Evolutionary conservation across 805 yeast genomes (phyloP).

Genomic region (Cyberlindnera maritima): DNA sequence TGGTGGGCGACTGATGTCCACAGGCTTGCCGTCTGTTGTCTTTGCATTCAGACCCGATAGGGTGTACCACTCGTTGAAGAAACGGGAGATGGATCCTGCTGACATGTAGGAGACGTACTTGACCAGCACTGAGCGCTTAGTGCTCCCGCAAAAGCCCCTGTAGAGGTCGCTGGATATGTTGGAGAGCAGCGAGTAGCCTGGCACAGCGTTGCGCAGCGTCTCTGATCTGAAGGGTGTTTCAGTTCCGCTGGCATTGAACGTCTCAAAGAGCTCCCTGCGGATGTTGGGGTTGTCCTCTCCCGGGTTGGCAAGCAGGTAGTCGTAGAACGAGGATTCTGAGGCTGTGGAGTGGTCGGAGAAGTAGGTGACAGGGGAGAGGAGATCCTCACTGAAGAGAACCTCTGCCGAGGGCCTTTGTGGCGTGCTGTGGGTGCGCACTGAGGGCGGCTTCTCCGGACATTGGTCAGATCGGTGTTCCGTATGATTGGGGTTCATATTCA

Average conservation of each 20-base stretch:
- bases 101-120: conserved; percentile 19
- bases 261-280: conserved; percentile 16
- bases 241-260: conserved; percentile 11
- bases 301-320: conserved; percentile 14
- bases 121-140: conserved; percentile 19
- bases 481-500: background rate
- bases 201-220: conserved; percentile 12
- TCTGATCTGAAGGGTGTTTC: conserved; percentile 5
- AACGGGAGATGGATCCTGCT: conserved; percentile 21
- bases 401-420: background rate
- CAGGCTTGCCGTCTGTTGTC: background rate
- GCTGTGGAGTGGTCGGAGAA: conserved; percentile 13
- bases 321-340: conserved; percentile 17
- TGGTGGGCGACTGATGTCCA: conserved; percentile 4
- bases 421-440: background rate
- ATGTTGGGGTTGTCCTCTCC: conserved; percentile 5
- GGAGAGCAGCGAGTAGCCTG: conserved; percentile 20
- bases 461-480: background rate
- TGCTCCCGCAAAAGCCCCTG: conserved; percentile 18
- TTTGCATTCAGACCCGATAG: conserved; percentile 17
- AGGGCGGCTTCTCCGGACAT: background rate
- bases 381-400: conserved; percentile 10
- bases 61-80: conserved; percentile 25
- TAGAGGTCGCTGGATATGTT: conserved; percentile 21
- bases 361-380: conserved; percentile 17